Conservation (phyloP, 2,329 filamentous ascomycete species). For the Penicillium brasilianum region DNA sequence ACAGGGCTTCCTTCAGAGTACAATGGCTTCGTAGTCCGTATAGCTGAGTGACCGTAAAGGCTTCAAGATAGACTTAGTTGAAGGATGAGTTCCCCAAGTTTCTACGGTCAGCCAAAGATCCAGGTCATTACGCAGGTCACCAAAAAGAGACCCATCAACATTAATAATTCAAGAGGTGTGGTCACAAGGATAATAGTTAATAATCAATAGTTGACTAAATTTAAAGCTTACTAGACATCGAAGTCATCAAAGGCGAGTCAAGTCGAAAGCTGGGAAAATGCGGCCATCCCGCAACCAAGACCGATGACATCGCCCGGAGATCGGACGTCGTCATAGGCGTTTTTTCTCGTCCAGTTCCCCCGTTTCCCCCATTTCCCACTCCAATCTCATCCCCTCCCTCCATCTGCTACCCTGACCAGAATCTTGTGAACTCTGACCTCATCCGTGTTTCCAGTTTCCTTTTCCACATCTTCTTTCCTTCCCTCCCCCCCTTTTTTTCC, state of each 20-base stretch:
- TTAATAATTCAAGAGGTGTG: not conserved
- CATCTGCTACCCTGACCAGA: not conserved
- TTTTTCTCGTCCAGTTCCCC: not conserved
- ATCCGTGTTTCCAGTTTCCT: not conserved
- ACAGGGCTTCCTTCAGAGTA: not conserved
- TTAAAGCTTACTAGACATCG: not conserved
- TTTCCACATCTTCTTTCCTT: not conserved
- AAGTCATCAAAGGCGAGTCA: not conserved
- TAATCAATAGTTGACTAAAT: too few relatives aligned
- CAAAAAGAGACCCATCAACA: not conserved
- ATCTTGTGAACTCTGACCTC: conserved; percentile 3
- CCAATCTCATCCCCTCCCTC: conserved; percentile 6
- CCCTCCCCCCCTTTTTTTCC: not conserved
- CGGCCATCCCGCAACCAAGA: conserved; percentile 3
- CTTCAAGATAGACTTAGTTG: too few relatives aligned
- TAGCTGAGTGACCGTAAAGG: not conserved
- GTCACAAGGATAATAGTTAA: not conserved
- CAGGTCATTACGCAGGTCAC: not conserved
- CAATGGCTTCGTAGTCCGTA: not conserved
- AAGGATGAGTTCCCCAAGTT: not conserved
- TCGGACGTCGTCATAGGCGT: conserved; percentile 24
- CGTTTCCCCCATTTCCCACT: not conserved
- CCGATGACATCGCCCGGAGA: conserved; percentile 24
- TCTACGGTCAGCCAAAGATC: too few relatives aligned
- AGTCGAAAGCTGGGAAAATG: too few relatives aligned